Conservation (phyloP, 164 flowering plant species). For the Amborella trichopoda region DNA sequence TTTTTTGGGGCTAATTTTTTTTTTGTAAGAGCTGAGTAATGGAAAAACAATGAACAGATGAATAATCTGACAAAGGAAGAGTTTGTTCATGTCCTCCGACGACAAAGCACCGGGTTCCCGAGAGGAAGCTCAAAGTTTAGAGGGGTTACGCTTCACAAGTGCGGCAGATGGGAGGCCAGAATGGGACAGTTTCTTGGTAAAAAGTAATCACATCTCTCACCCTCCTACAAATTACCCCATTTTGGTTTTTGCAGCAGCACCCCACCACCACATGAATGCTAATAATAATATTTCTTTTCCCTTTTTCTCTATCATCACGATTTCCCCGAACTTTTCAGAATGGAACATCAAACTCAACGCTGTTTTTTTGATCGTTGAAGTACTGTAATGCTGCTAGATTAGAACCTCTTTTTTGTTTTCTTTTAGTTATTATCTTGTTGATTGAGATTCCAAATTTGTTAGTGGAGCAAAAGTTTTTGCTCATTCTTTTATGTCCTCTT, state of each 20-base stretch:
- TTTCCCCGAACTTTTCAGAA: no score
- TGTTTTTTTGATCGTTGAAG: no score
- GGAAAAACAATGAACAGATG: constrained; percentile 31
- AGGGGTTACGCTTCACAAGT: constrained; percentile 74
- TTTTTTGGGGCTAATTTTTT: background rate
- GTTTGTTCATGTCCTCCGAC: constrained; percentile 76
- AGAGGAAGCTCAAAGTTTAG: constrained; percentile 76
- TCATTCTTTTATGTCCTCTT: constrained; percentile 17
- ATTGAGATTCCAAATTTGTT: background rate
- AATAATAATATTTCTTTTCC: background rate
- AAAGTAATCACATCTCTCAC: constrained; percentile 40
- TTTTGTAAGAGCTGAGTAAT: background rate
- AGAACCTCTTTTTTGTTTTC: no score
- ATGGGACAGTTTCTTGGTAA: constrained; percentile 86
- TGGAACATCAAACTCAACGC: no score
- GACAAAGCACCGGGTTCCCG: constrained; percentile 75
- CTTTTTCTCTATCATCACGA: no score
- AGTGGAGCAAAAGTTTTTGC: background rate
- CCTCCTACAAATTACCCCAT: background rate
- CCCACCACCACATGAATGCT: background rate
- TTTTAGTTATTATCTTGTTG: no score
- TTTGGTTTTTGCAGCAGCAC: background rate
- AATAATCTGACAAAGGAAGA: constrained; percentile 70
- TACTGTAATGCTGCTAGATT: no score
- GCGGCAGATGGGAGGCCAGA: constrained; percentile 88